These are phyloP conservation scores for Suhomyces wounanorum DNA, from an alignment of 1,139 yeast genomes.

Conservation along the genomic window DNA sequence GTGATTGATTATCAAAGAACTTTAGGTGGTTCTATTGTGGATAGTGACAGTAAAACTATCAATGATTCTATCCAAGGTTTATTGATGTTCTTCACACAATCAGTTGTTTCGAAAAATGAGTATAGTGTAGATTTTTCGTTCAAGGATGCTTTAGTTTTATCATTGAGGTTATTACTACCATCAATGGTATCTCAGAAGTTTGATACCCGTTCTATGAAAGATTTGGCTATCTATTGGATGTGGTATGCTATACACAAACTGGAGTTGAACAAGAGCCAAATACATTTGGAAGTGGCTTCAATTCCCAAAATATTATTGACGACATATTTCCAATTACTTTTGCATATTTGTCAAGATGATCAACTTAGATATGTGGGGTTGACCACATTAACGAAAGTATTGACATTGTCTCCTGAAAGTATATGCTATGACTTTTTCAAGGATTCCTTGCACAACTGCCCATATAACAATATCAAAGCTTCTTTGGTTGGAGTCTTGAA, in stretches of 20 bases:
- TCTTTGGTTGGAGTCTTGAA: constrained; percentile 68
- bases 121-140: constrained; percentile 26
- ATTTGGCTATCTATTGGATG: constrained; percentile 39
- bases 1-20: constrained; percentile 39
- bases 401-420: constrained; percentile 58
- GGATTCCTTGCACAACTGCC: constrained; percentile 70
- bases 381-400: constrained; percentile 55
- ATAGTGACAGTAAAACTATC: constrained; percentile 29
- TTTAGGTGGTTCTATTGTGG: constrained; percentile 29
- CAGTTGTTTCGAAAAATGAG: constrained; percentile 18
- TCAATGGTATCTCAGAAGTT: constrained; percentile 35
- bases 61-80: constrained; percentile 35
- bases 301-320: constrained; percentile 35
- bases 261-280: constrained; percentile 18
- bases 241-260: constrained; percentile 41
- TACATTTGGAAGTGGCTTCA: constrained; percentile 34
- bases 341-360: constrained; percentile 25
- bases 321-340: constrained; percentile 37
- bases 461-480: constrained; percentile 60
- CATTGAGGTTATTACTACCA: constrained; percentile 40
- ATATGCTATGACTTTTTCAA: constrained; percentile 59
- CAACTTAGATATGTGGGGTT: constrained; percentile 29
- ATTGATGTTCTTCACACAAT: constrained; percentile 32
- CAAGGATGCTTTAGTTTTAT: constrained; percentile 35
- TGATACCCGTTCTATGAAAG: constrained; percentile 28